These are phyloP conservation scores for Beverwykella pulmonaria DNA, from an alignment of 495 filamentous ascomycete species.

Conservation along the genomic window DNA sequence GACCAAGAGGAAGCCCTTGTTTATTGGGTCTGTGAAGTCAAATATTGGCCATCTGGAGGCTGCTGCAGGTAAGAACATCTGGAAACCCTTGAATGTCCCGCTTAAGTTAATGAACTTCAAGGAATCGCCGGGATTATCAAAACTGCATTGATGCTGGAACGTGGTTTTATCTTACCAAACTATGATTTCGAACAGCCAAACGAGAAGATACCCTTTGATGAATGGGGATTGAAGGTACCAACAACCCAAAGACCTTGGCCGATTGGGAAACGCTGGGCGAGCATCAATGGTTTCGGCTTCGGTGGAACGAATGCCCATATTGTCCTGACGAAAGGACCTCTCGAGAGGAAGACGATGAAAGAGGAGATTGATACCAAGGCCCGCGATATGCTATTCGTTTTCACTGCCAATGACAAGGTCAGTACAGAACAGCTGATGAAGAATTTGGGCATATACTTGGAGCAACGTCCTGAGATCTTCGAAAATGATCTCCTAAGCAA, in stretches of 20 bases:
- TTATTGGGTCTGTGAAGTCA: slow-evolving; percentile 51
- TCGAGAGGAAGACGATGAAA: slow-evolving; percentile 14
- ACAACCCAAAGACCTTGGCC: slow-evolving; percentile 32
- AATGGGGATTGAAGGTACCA: slow-evolving; percentile 21
- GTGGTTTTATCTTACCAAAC: slow-evolving; percentile 19
- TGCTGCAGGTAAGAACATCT: slow-evolving; percentile 46
- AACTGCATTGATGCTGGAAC: slow-evolving; percentile 38
- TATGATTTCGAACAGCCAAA: slow-evolving; percentile 27
- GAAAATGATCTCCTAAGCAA: slow-evolving; percentile 20
- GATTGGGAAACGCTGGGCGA: slow-evolving; percentile 41
- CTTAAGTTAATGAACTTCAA: not conserved
- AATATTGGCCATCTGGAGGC: slow-evolving; percentile 58
- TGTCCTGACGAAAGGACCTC: slow-evolving; percentile 29
- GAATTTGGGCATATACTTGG: slow-evolving; percentile 14
- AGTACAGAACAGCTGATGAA: not conserved
- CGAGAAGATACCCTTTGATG: slow-evolving; percentile 13
- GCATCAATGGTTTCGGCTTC: slow-evolving; percentile 34
- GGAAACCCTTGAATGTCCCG: too few relatives aligned
- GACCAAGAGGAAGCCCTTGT: slow-evolving; percentile 13
- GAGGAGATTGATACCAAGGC: slow-evolving; percentile 15
- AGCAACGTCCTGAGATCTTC: slow-evolving; percentile 16
- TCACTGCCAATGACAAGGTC: slow-evolving; percentile 10
- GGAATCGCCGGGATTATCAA: slow-evolving; percentile 52
- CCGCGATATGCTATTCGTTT: slow-evolving; percentile 5
- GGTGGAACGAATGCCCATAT: slow-evolving; percentile 38